Conservation (phyloP, 208 protist species). For the Leishmania major region DNA sequence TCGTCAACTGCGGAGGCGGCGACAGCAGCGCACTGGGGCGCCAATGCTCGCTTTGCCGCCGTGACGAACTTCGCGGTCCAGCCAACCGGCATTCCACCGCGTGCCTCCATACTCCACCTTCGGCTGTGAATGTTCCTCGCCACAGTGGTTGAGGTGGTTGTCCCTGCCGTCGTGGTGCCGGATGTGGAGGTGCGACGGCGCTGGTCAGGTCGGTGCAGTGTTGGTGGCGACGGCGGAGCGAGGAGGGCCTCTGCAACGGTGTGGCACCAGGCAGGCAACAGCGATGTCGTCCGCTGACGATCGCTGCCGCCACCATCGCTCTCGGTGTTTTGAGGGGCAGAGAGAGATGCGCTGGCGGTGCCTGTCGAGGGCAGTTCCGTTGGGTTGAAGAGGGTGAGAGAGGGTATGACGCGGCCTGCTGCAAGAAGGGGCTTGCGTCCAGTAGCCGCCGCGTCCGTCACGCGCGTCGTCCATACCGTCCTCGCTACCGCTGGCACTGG, state of each 20-base stretch:
- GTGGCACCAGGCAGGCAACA: constrained; percentile 25
- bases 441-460: neutral
- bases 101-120: constrained; percentile 23
- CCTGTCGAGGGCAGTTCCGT: neutral
- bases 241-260: constrained; percentile 11
- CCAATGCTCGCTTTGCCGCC: constrained; percentile 12
- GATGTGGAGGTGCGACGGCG: constrained; percentile 1
- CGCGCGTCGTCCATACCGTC: neutral
- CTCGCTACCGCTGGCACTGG: neutral
- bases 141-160: constrained; percentile 10
- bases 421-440: neutral
- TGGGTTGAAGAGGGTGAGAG: neutral
- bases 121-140: constrained; percentile 22
- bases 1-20: neutral
- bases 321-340: neutral
- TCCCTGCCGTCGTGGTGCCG: constrained; percentile 8
- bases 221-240: constrained; percentile 2
- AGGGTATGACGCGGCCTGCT: neutral
- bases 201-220: neutral
- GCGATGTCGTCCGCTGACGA: neutral
- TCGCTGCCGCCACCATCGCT: neutral
- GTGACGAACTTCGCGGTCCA: constrained; percentile 28
- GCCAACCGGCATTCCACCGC: constrained; percentile 15
- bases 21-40: neutral
- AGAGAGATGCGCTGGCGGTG: neutral